Conservation (phyloP, 2,329 filamentous ascomycete species). For the Geoglossum cookeanum region DNA sequence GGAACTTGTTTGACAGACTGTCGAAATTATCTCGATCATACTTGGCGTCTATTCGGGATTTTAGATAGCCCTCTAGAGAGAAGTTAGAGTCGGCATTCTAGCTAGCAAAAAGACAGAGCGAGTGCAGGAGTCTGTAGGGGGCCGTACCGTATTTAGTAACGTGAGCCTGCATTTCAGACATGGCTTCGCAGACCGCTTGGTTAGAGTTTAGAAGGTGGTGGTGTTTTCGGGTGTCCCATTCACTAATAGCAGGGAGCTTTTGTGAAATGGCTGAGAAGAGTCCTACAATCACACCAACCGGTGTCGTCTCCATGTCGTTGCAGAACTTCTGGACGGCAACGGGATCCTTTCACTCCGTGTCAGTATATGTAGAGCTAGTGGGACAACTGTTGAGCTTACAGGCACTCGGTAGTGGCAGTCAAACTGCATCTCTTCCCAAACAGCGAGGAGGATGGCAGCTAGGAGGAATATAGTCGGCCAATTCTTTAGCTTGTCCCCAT, state of each 20-base stretch:
- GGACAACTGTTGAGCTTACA: conserved; percentile 13
- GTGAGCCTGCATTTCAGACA: conserved; percentile 88
- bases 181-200: conserved; percentile 75
- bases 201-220: conserved; percentile 84
- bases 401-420: conserved; percentile 92
- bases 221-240: conserved; percentile 88
- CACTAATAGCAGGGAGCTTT: conserved; percentile 77
- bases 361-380: not conserved
- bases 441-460: conserved; percentile 74
- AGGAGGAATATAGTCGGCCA: conserved; percentile 99
- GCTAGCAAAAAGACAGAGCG: not conserved
- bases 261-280: conserved; percentile 96
- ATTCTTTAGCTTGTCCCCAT: conserved; percentile 91
- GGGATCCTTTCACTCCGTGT: conserved; percentile 33
- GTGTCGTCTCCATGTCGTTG: conserved; percentile 87
- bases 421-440: conserved; percentile 99
- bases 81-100: conserved; percentile 1
- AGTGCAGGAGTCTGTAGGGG: not conserved
- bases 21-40: conserved; percentile 91
- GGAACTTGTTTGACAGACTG: conserved; percentile 89
- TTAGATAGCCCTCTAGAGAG: conserved; percentile 63
- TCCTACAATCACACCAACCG: conserved; percentile 88
- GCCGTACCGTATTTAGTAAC: conserved; percentile 84
- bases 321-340: conserved; percentile 85
- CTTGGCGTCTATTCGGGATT: conserved; percentile 56